Evolutionary conservation across 805 yeast genomes (phyloP).

Genomic region (Jamesozyma piceae): DNA sequence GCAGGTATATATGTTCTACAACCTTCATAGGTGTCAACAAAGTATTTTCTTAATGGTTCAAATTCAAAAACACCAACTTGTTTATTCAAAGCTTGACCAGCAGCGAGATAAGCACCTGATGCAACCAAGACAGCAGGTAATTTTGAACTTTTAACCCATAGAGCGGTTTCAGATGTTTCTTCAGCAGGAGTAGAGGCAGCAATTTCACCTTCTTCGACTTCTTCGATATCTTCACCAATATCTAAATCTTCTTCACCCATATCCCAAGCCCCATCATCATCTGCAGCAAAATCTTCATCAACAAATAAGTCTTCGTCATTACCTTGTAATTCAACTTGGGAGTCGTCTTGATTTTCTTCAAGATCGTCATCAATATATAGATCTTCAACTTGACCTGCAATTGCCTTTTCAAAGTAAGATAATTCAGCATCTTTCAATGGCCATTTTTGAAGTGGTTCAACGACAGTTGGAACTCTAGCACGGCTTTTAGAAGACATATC

Average conservation of each 20-base stretch:
- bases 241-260: slow-evolving; percentile 72
- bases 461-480: slow-evolving; percentile 41
- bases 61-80: slow-evolving; percentile 82
- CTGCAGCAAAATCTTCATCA: slow-evolving; percentile 40
- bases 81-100: slow-evolving; percentile 82
- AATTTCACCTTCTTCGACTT: slow-evolving; percentile 33
- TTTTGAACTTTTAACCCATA: slow-evolving; percentile 83
- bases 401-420: slow-evolving; percentile 79
- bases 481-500: slow-evolving; percentile 19
- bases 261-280: slow-evolving; percentile 71
- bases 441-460: slow-evolving; percentile 51
- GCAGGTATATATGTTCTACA: slow-evolving; percentile 69
- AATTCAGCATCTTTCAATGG: slow-evolving; percentile 65
- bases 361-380: slow-evolving; percentile 41
- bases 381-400: slow-evolving; percentile 67
- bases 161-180: slow-evolving; percentile 50
- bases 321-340: slow-evolving; percentile 32
- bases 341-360: slow-evolving; percentile 45
- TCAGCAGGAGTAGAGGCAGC: slow-evolving; percentile 25
- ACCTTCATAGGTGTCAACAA: slow-evolving; percentile 75
- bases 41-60: slow-evolving; percentile 77
- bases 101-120: slow-evolving; percentile 93
- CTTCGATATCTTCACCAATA: slow-evolving; percentile 46
- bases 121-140: slow-evolving; percentile 90
- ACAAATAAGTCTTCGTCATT: slow-evolving; percentile 29